Conservation (phyloP, 2,329 filamentous ascomycete species). For the Phialophora tarda region DNA sequence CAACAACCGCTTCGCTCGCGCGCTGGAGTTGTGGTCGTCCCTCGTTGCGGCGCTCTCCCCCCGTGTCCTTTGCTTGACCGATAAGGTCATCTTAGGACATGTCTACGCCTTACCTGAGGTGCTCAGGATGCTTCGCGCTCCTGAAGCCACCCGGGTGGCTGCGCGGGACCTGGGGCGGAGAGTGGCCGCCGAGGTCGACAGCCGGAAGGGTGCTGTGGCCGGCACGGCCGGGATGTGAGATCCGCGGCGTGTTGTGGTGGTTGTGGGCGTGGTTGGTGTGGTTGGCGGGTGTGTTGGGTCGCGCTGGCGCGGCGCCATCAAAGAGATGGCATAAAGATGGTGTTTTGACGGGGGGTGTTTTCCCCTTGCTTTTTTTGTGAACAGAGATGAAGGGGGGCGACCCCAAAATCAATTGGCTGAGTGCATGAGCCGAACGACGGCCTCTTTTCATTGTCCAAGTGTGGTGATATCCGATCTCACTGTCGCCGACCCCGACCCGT, state of each 20-base stretch:
- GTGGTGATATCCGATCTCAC: neutral
- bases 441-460: neutral
- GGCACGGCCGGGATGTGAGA: neutral
- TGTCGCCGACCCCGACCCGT: neutral
- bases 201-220: slow-evolving; percentile 2
- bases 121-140: slow-evolving; percentile 57
- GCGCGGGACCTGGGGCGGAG: slow-evolving; percentile 49
- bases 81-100: slow-evolving; percentile 57
- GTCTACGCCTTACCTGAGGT: slow-evolving; percentile 57
- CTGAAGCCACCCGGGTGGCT: slow-evolving; percentile 46
- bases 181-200: slow-evolving; percentile 31
- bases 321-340: neutral
- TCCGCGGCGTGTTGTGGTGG: neutral
- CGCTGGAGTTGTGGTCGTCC: slow-evolving; percentile 56
- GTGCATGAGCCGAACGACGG: neutral
- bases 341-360: slow-evolving; percentile 7
- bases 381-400: neutral
- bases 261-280: neutral
- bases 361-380: neutral
- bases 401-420: neutral
- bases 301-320: slow-evolving; percentile 3
- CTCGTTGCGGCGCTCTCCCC: slow-evolving; percentile 55
- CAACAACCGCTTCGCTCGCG: slow-evolving; percentile 47
- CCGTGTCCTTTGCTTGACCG: slow-evolving; percentile 58
- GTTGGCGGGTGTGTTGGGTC: neutral